phyloP scores from a whole-genome alignment of 768 basidiomycete species.

The Serendipita vermifera region DNA sequence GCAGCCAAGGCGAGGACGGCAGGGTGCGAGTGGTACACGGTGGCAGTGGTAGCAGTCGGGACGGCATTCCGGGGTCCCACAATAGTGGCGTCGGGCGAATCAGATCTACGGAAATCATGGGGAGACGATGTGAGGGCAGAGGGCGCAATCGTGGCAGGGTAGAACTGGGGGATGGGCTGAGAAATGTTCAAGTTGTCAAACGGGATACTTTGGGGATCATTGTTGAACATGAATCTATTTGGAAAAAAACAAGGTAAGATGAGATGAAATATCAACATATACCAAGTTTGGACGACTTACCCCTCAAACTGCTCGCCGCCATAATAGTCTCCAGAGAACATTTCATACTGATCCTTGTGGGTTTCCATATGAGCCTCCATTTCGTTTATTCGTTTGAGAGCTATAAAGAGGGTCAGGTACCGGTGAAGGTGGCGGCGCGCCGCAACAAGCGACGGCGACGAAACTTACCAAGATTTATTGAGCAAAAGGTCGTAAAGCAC shows the following conservation, averaged over 20 bases:
- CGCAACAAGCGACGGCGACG: no score
- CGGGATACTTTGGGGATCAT: neutral
- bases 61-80: constrained; percentile 8
- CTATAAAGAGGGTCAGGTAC: no score
- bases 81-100: constrained; percentile 8
- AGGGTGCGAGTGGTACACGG: neutral
- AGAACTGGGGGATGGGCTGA: neutral
- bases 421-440: constrained; percentile 4
- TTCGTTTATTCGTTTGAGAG: no score
- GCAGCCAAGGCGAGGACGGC: constrained; percentile 1
- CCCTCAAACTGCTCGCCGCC: constrained; percentile 7
- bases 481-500: neutral
- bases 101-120: neutral
- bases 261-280: neutral
- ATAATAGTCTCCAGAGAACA: constrained; percentile 5
- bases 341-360: constrained; percentile 3
- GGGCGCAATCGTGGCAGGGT: constrained; percentile 8
- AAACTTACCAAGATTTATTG: no score
- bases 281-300: neutral
- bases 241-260: neutral
- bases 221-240: constrained; percentile 7
- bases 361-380: neutral
- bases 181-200: constrained; percentile 9
- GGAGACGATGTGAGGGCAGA: constrained; percentile 8
- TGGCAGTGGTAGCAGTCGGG: neutral